Evolutionary conservation across 352 stramenopile species (phyloP), one percentile per base, ranked within the genome.

Genomic region (Pseudoperonospora humuli): DNA sequence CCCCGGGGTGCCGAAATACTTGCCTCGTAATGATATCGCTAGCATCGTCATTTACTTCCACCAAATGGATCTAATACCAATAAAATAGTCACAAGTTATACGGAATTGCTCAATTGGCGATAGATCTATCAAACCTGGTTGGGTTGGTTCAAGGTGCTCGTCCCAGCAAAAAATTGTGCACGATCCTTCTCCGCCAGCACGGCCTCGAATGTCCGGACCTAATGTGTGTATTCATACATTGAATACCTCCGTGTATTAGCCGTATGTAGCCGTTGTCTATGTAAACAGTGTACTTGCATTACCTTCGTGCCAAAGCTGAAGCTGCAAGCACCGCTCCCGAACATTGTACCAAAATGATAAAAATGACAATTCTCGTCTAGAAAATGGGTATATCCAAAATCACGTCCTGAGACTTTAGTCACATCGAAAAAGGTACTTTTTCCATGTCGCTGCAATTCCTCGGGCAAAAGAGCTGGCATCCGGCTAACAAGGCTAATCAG

Each of bases 371-470:
- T n/a, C n/a, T n/a, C n/a, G n/a, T n/a, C n/a, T n/a, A n/a, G n/a
- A n/a, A n/a, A n/a, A n/a, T n/a, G n/a, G n/a, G n/a, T n/a, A n/a
- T n/a, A n/a, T n/a, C n/a, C n/a, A n/a, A n/a, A n/a, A n/a, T n/a
- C n/a, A n/a, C n/a, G n/a, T n/a, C n/a, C n/a, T n/a, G n/a, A n/a
- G n/a, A n/a, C n/a, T n/a, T n/a, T n/a, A n/a, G n/a, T n/a, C n/a
- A n/a, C n/a, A n/a, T n/a, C n/a, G n/a, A n/a, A n/a, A n/a, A n/a
- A n/a, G n/a, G n/a, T n/a, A 28, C 10, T 28, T 28, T 10, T 10
- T 5, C 8, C 2, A 87, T 87, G 75, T 82, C 68, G 49, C 66
- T 89, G 53, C 72, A 86, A 39, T 93, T 93, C 61, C 65, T 93
- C 7, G 74, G 83, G 34, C 62, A 83, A 34, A 93, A 93, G 64